Percentiles rank a stretch among this genome's conserved stretches.
Conservation (phyloP, 345 rosid species). For the Populus deltoides region DNA sequence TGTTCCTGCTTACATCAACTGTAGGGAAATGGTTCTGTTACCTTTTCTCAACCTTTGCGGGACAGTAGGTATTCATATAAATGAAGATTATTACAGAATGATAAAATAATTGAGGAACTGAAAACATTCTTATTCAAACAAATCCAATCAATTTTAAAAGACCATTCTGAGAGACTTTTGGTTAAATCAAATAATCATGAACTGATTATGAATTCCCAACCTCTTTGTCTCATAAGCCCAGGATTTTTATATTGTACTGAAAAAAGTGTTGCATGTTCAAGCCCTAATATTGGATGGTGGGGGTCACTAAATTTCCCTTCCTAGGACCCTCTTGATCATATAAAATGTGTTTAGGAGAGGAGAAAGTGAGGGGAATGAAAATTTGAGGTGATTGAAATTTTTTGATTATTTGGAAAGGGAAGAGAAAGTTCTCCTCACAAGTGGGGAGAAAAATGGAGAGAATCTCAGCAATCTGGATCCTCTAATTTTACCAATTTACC, state of each 20-base stretch:
- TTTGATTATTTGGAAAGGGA: not conserved
- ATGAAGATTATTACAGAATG: not conserved
- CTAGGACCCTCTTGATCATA: not conserved
- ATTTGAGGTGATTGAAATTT: not conserved
- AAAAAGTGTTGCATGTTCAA: not conserved
- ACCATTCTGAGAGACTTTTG: not conserved
- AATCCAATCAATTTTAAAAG: too few species aligned
- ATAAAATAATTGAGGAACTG: not conserved
- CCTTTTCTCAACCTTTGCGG: not conserved
- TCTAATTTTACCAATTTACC: not conserved
- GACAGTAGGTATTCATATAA: not conserved
- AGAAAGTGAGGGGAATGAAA: not conserved
- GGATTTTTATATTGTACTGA: too few species aligned
- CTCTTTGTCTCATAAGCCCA: too few species aligned
- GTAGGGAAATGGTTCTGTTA: not conserved
- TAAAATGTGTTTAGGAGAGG: not conserved
- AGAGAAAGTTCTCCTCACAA: not conserved
- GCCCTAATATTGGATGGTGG: not conserved
- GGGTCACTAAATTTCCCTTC: not conserved
- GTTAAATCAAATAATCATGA: not conserved
- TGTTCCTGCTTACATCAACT: not conserved
- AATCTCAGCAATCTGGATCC: not conserved
- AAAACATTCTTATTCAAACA: not conserved
- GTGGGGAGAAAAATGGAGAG: not conserved
- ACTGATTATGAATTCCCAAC: not conserved